Base-by-base conservation (phyloP, 164 flowering plant species). In the Santalum album region DNA sequence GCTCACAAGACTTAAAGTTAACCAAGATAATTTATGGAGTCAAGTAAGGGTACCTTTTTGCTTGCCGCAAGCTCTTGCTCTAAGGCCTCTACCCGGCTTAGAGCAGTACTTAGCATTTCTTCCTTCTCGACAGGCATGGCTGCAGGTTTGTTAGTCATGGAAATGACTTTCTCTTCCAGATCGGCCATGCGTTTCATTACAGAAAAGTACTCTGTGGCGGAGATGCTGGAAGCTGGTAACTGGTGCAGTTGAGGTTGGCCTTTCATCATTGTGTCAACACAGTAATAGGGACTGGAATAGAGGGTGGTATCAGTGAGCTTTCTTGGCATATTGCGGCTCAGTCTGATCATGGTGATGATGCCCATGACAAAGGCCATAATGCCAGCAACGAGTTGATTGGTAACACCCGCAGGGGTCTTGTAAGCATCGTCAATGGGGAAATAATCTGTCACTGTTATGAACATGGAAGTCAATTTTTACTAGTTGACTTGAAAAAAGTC, bases 311-410 rank as follows among this genome's bases (percentile, higher is more conserved):
- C 80, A 5, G 84, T 75, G 34, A 77, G 69, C 69, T 61, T 82
- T 68, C 46, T 78, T 27, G 84, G 87, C 72, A 79, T 63, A 71
- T 63, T 73, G 9, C 69, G 62, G 12, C 79, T 71, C 69, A 82
- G 46, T 40, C 67, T 72, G 43, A 77, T 65, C 77, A 79, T 72
- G 2, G 84, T 65, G 18, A 61, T 74, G 21, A 81, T 69, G 22
- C 87, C 84, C 82, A 73, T 77, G 3, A 79, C 67, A 15, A 79
- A 56, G n/a, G 81, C 65, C 78, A 82, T 60, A 35, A 77, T 60
- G 9, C 73, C 79, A 15, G 63, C 63, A 29, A 75, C 52, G 48
- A 77, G 12, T 12, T 66, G 77, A 46, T 55, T 66, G 67, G 70
- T 51, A 4, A 56, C 15, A 21, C 70, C 72, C 10, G 65, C 72